phyloP scores from a whole-genome alignment of 2,329 filamentous ascomycete genomes.

The Paecilomyces sp. region DNA sequence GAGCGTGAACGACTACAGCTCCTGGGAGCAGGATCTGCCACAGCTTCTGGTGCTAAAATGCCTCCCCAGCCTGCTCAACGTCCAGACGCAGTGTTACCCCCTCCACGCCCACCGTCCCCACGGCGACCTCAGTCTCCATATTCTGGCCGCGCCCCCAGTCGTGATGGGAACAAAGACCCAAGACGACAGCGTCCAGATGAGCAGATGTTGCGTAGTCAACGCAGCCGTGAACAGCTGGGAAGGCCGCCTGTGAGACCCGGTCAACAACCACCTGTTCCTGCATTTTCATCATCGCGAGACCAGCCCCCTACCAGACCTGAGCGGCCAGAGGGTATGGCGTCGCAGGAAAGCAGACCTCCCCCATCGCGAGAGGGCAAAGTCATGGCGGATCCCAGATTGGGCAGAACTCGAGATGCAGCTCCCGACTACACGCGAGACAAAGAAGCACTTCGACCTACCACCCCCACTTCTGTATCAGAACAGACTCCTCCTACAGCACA shows the following conservation, averaged over 20 bases:
- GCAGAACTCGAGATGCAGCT: conserved; percentile 12
- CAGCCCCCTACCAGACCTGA: conserved; percentile 18
- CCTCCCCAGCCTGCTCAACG: conserved; percentile 14
- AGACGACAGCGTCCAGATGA: conserved; percentile 29
- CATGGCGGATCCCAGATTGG: conserved; percentile 12
- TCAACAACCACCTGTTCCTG: conserved; percentile 20
- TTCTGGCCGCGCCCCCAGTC: conserved; percentile 26
- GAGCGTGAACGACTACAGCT: conserved; percentile 69
- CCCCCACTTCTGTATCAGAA: conserved; percentile 18
- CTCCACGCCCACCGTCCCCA: conserved; percentile 20
- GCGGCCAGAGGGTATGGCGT: conserved; percentile 11
- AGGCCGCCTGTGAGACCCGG: conserved; percentile 27
- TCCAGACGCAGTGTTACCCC: conserved; percentile 15
- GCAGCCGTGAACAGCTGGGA: conserved; percentile 34
- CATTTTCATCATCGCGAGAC: conserved; percentile 8
- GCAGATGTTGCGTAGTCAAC: conserved; percentile 25
- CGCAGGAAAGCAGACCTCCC: conserved; percentile 16
- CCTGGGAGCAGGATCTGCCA: conserved; percentile 42
- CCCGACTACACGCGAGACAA: conserved; percentile 13
- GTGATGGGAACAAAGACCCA: conserved; percentile 26
- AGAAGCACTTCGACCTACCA: conserved; percentile 22
- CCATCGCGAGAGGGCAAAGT: conserved; percentile 21
- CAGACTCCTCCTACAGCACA: conserved; percentile 13
- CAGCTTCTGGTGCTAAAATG: conserved; percentile 16
- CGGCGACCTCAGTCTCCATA: conserved; percentile 23